Base-by-base conservation (phyloP, 192 early-diverging fungal genomes). In the Geranomyces michiganensis region DNA sequence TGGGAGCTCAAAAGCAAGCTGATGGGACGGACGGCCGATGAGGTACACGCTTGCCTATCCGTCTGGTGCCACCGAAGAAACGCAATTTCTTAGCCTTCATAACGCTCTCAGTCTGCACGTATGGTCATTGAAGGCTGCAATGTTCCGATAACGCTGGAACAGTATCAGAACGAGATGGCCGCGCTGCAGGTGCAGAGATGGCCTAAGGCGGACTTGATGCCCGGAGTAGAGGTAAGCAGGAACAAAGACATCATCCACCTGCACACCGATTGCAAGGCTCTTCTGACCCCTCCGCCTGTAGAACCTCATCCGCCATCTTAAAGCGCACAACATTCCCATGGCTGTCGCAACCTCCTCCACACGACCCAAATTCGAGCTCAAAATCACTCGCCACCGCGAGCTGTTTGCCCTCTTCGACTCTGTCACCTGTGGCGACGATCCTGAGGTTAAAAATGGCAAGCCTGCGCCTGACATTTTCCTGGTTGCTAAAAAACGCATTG, bases 401-500 rank as follows among this genome's bases (percentile, higher is more conserved):
- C 76, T 96, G 24, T 98, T 98, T 73, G 65, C 60, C 3, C 77
- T 93, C 47, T 98, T 98, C 82, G 89, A 90, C 53, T 76, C 65
- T 15, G 85, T 96, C 72, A 89, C 90, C 3, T 93, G 92, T 67
- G 96, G 95, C 13, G 93, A 98, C 76, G 94, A 98, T 71, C 80
- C 90, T 1, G 85, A 78, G 7, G 86, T 98, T 48, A 75, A 65
- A 58, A 76, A 84, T 56, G 91, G 93, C 3, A 98, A 98, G 81
- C 96, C 96, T 1, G 82, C 88, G 22, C 96, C 96, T 1, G 96
- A 98, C 65, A 84, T 96, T 27, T 98, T 97, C 80, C 82, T 90
- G 21, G 87, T 82, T 7, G 94, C 92, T 10, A 85, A 88, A 61
- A 64, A 87, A 43, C 75, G 74, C 67, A 56, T 91, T 17, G 87